A percentile compares a stretch with the other conserved stretches of the same genome.
phyloP scores from a whole-genome alignment of 1,284 basidiomycete genomes.

The Anthracocystis setariae region DNA sequence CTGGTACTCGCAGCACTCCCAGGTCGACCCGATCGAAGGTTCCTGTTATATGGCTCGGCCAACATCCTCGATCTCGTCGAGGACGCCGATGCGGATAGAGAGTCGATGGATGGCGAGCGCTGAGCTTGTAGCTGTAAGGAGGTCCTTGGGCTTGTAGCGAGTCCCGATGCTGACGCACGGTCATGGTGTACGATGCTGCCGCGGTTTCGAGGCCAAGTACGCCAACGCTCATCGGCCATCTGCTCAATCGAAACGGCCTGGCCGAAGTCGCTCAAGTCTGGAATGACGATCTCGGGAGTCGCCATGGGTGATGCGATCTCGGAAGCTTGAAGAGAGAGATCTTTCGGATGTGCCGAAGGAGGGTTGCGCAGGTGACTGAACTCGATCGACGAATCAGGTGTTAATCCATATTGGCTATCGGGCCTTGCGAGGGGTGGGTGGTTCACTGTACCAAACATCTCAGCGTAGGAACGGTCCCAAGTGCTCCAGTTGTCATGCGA shows the following conservation, averaged over 20 bases:
- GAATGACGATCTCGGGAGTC: slow-evolving; percentile 22
- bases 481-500: slow-evolving; percentile 15
- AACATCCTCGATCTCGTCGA: slow-evolving; percentile 22
- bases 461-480: slow-evolving; percentile 26
- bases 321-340: background rate
- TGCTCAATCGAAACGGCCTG: slow-evolving; percentile 41
- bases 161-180: background rate
- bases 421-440: background rate
- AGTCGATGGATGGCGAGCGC: slow-evolving; percentile 12
- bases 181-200: background rate
- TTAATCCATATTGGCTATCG: background rate
- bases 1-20: slow-evolving; percentile 34
- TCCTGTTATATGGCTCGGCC: slow-evolving; percentile 38
- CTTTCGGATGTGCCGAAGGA: background rate
- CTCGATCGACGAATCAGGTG: slow-evolving; percentile 26
- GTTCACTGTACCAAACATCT: slow-evolving; percentile 3
- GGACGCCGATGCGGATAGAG: slow-evolving; percentile 11
- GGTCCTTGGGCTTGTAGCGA: background rate
- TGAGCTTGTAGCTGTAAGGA: background rate
- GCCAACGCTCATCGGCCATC: slow-evolving; percentile 40
- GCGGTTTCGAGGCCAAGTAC: slow-evolving; percentile 31
- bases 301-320: background rate
- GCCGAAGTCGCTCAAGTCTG: slow-evolving; percentile 43
- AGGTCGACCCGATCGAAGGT: slow-evolving; percentile 22
- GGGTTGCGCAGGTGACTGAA: slow-evolving; percentile 1